Conservation (phyloP, 257 asterid species). For the Buddleja alternifolia region DNA sequence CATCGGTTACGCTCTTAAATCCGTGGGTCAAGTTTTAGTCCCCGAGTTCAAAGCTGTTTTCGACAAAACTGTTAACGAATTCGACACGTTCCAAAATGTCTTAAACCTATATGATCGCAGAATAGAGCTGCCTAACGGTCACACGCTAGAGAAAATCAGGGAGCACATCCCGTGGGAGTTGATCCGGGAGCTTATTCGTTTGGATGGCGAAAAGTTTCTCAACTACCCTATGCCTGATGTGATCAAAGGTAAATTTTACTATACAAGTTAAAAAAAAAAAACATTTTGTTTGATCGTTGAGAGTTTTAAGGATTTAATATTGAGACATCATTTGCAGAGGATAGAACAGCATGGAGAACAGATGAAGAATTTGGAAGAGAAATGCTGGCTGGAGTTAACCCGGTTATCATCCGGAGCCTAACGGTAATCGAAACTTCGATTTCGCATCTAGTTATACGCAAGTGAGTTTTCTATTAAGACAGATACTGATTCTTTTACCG, state of each 20-base stretch:
- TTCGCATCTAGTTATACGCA: too few species aligned
- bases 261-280: too few species aligned
- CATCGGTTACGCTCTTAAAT: constrained; percentile 73
- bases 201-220: constrained; percentile 61
- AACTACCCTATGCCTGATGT: constrained; percentile 87
- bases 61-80: constrained; percentile 84
- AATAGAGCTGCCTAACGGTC: constrained; percentile 55
- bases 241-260: constrained; percentile 56
- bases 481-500: constrained; percentile 10
- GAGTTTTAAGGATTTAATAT: too few species aligned
- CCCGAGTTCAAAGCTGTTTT: constrained; percentile 67
- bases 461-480: neutral
- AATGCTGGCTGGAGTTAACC: constrained; percentile 97
- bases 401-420: constrained; percentile 71
- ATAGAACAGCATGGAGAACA: constrained; percentile 90
- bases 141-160: constrained; percentile 40
- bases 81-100: constrained; percentile 76
- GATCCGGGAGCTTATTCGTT: constrained; percentile 62
- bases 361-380: constrained; percentile 93
- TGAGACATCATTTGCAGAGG: constrained; percentile 45
- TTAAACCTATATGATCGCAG: constrained; percentile 66
- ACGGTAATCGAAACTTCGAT: constrained; percentile 41
- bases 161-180: constrained; percentile 71
- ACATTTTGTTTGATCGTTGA: too few species aligned
- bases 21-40: constrained; percentile 69